These are phyloP conservation scores for Xerocomellus chrysenteron DNA, from an alignment of 768 basidiomycete genomes.

Conservation along the genomic window DNA sequence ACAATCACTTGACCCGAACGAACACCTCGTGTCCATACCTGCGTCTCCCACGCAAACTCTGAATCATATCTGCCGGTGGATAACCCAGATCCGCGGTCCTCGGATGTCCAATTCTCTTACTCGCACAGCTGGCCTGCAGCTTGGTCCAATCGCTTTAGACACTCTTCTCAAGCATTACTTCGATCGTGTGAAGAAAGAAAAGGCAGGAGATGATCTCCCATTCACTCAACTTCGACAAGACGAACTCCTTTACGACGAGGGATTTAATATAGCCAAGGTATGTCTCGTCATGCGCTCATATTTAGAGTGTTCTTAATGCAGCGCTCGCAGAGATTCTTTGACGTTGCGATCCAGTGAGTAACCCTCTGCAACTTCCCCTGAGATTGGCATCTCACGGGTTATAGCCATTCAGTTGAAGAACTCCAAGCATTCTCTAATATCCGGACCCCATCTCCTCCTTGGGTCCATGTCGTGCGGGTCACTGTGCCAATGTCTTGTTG, in stretches of 20 bases:
- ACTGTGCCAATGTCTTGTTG: conserved; percentile 75
- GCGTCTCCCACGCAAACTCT: not conserved
- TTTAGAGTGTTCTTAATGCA: not conserved
- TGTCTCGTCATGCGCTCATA: conserved; percentile 12
- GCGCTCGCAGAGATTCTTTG: conserved; percentile 62
- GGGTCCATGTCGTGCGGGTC: conserved; percentile 70
- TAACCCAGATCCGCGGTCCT: not conserved
- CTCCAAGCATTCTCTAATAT: conserved; percentile 77
- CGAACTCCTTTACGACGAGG: conserved; percentile 80
- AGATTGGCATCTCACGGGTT: not conserved
- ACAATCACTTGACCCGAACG: not conserved
- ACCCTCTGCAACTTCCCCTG: not conserved
- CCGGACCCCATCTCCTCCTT: conserved; percentile 81
- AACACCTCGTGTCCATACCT: not conserved
- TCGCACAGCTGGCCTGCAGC: conserved; percentile 56
- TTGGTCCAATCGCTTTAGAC: conserved; percentile 72
- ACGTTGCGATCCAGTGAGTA: conserved; percentile 65
- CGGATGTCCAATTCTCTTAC: conserved; percentile 55
- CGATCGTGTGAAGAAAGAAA: conserved; percentile 53
- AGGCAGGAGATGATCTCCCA: conserved; percentile 36
- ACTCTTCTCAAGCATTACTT: conserved; percentile 88
- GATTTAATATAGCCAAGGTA: conserved; percentile 74
- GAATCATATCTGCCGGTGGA: not conserved
- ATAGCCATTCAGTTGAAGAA: conserved; percentile 82
- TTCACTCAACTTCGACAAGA: conserved; percentile 58